Evolutionary conservation across 1,284 basidiomycete species (phyloP).

Genomic region (Cryptococcus jaspeensis): DNA sequence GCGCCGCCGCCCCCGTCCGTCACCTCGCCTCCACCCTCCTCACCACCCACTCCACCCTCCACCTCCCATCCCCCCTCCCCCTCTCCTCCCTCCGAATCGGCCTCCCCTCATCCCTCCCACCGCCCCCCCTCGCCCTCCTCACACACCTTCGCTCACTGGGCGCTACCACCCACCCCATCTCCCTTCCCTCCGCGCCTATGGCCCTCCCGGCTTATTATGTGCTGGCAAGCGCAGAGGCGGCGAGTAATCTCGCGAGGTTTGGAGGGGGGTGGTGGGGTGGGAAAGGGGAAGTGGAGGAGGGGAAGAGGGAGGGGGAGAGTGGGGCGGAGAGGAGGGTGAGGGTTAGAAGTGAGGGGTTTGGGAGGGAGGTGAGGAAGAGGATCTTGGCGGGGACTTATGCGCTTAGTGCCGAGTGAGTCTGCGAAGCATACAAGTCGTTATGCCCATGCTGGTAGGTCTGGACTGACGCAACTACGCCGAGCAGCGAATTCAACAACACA

Average conservation of each 20-base stretch:
- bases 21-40: constrained; percentile 1
- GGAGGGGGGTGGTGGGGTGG: constrained; percentile 70
- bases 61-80: neutral
- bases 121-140: constrained; percentile 51
- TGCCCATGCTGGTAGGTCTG: neutral
- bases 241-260: constrained; percentile 86
- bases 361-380: constrained; percentile 79
- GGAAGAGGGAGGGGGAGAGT: constrained; percentile 53
- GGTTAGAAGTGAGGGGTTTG: constrained; percentile 70
- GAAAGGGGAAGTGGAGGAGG: constrained; percentile 53
- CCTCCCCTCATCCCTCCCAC: constrained; percentile 33
- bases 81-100: constrained; percentile 37
- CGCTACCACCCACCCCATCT: constrained; percentile 69
- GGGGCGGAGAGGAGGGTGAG: constrained; percentile 59
- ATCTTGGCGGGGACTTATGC: constrained; percentile 92
- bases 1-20: constrained; percentile 57
- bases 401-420: constrained; percentile 82
- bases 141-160: constrained; percentile 60
- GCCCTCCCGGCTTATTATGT: constrained; percentile 94
- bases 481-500: constrained; percentile 91
- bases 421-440: neutral
- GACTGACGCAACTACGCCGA: neutral
- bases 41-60: neutral
- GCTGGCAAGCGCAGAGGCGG: constrained; percentile 88
- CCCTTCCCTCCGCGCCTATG: constrained; percentile 71